Evolutionary conservation across 768 basidiomycete genomes (phyloP), one percentile per base, ranked within the genome.

Genomic region (Hygrophorus pudorinus): DNA sequence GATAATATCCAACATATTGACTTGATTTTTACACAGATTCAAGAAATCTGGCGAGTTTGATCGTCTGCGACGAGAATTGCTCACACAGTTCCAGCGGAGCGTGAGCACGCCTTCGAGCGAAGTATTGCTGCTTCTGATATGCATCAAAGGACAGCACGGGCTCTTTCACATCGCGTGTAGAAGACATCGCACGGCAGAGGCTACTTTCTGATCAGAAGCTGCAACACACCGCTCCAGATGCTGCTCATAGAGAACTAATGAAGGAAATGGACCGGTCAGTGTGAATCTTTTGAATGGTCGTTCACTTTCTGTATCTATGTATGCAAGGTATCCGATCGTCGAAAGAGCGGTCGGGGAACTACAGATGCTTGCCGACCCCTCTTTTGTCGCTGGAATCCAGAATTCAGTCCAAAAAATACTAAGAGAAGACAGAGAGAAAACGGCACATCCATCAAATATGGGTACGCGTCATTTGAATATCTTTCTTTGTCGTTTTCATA

Each of bases 41-140:
- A 85, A 86, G 61, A 80, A 79, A 53, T 82, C 81, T 9, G 84
- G 83, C 21, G 81, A 86, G 61, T 85, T 85, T 51, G 83, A 86
- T 51, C 75, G 79, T 17, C 56, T 85, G 49, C 71, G 84, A 39
- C 72, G 75, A 40, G 77, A 85, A 59, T 63, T 87, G 17, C 58
- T 85, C 30, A 54, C 67, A 5, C 66, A 78, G 53, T 83, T 84
- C 58, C 73, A 76, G 52, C 69, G 65, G 51, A 72, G 77, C 53
- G 83, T 84, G 59, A 48, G 76, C 24, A 7, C 24, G 24, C 7
- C 24, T 3, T 24, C 24, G 24, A 3, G 24, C 24, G 24, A 24
- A 24, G 7, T 24, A 24, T 24, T 7, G 3, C 24, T 24, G 24
- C 7, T 24, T 24, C 24, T 24, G 24, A 12, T 16, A 11, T 38